Evolutionary conservation across 192 early-diverging fungal genomes (phyloP).

Genomic region (Geranomyces variabilis): DNA sequence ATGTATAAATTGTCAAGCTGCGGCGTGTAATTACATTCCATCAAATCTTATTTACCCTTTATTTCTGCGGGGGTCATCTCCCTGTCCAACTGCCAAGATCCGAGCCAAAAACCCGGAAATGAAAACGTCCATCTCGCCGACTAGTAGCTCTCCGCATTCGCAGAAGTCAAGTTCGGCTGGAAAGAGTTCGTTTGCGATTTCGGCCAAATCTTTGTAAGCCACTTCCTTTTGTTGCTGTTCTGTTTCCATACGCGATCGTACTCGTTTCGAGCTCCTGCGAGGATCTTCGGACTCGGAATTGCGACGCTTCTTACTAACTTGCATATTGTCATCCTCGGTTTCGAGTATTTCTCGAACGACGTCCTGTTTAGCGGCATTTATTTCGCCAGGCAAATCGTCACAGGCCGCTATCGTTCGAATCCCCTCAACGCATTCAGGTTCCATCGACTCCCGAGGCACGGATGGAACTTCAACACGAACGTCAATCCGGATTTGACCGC

Average conservation of each 20-base stretch:
- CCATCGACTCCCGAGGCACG: too few species aligned
- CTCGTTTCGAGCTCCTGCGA: slow-evolving; percentile 25
- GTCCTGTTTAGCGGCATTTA: background rate
- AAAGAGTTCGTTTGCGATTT: slow-evolving; percentile 8
- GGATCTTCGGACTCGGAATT: slow-evolving; percentile 8
- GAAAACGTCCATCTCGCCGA: slow-evolving; percentile 8
- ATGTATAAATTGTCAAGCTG: too few species aligned
- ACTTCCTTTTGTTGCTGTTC: slow-evolving; percentile 29
- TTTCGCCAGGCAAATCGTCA: background rate
- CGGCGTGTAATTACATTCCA: too few species aligned
- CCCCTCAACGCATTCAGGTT: too few species aligned
- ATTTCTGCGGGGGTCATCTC: too few species aligned
- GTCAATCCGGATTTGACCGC: too few species aligned
- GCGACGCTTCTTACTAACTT: slow-evolving; percentile 1
- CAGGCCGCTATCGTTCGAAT: too few species aligned
- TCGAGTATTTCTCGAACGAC: background rate
- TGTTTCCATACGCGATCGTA: slow-evolving; percentile 18
- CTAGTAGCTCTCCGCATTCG: background rate
- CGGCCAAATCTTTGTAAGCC: slow-evolving; percentile 2
- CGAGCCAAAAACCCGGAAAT: slow-evolving; percentile 4
- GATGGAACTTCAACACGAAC: too few species aligned
- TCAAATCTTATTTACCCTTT: too few species aligned
- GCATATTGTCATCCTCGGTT: too few species aligned
- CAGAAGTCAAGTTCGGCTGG: slow-evolving; percentile 6
- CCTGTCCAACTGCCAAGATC: background rate